A percentile compares a stretch with the other conserved stretches of the same genome.
Evolutionary conservation across 768 basidiomycete genomes (phyloP).

Genomic region (Glaciozyma antarctica): DNA sequence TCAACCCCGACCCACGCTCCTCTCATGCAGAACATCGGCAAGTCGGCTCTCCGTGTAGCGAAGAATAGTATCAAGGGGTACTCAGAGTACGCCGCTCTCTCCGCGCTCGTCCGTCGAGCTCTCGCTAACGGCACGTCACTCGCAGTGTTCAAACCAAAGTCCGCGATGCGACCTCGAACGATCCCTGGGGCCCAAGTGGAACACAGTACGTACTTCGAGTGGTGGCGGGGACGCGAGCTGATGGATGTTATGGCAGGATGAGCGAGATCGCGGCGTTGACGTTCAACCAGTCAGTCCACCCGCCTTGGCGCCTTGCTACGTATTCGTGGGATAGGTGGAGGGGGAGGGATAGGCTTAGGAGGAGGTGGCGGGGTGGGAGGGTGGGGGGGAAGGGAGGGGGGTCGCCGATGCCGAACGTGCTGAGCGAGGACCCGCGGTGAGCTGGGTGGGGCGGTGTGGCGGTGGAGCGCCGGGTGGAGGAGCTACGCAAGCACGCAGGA

Average conservation of each 20-base stretch:
- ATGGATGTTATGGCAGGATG: slow-evolving; percentile 49
- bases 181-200: slow-evolving; percentile 94
- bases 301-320: neutral
- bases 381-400: neutral
- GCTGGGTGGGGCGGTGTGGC: too few species aligned
- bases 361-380: neutral
- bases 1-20: too few species aligned
- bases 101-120: too few species aligned
- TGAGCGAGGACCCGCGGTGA: too few species aligned
- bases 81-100: slow-evolving; percentile 54
- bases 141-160: slow-evolving; percentile 64
- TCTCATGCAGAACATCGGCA: neutral
- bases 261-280: slow-evolving; percentile 95
- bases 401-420: too few species aligned
- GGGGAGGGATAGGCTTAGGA: neutral
- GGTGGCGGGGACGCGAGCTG: neutral
- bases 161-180: slow-evolving; percentile 52
- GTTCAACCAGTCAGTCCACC: slow-evolving; percentile 74
- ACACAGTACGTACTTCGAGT: slow-evolving; percentile 44
- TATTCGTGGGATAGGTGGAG: neutral
- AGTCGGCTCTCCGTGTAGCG: slow-evolving; percentile 5
- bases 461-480: too few species aligned
- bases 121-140: neutral
- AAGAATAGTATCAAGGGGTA: slow-evolving; percentile 48
- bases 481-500: too few species aligned